Evolutionary conservation across 192 early-diverging fungal genomes (phyloP).

Genomic region (Rhizophlyctis rosea): DNA sequence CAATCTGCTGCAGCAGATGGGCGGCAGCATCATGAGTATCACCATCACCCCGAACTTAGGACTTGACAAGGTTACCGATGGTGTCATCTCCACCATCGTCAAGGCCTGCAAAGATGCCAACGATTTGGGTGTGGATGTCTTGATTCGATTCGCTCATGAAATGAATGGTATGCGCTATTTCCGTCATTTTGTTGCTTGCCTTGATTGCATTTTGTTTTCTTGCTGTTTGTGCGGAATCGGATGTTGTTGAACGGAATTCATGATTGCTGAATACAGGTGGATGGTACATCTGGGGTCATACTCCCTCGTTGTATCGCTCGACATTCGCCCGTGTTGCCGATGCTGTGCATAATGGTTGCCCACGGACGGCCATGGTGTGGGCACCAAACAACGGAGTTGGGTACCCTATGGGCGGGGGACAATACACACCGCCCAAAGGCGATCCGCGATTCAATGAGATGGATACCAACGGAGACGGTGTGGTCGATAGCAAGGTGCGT

Average conservation of each 20-base stretch:
- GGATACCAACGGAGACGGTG: conserved; percentile 48
- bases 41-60: conserved; percentile 33
- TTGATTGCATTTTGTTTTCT: too few species aligned
- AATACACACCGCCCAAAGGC: not conserved
- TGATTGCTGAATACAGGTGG: conserved; percentile 14
- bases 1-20: conserved; percentile 24
- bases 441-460: conserved; percentile 16
- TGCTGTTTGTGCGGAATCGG: not conserved
- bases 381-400: conserved; percentile 29
- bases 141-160: conserved; percentile 39
- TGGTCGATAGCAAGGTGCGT: conserved; percentile 24
- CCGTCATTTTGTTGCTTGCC: too few species aligned
- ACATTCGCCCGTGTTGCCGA: conserved; percentile 9
- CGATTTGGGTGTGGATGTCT: conserved; percentile 21
- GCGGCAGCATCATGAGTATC: conserved; percentile 33
- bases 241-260: not conserved
- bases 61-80: conserved; percentile 14
- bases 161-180: conserved; percentile 31
- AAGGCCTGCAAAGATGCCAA: conserved; percentile 20
- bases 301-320: conserved; percentile 11
- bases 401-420: conserved; percentile 27
- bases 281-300: conserved; percentile 36
- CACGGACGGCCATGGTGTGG: conserved; percentile 36
- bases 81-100: conserved; percentile 14
- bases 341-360: not conserved